Percentiles rank a stretch among this genome's conserved stretches.
Evolutionary conservation across 257 asterid species (phyloP).

Genomic region (Buddleja alternifolia): DNA sequence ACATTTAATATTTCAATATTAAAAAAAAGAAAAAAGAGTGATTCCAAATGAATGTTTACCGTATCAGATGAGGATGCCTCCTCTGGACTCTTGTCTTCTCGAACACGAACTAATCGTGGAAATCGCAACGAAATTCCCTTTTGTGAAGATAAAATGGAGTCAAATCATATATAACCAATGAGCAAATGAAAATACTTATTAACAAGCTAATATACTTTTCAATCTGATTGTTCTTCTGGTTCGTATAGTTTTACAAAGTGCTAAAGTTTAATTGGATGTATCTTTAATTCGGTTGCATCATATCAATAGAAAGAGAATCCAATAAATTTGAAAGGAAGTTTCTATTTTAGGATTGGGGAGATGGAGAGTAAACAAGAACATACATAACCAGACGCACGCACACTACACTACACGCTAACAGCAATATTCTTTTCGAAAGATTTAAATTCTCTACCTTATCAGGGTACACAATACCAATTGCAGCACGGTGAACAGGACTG

Average conservation of each 20-base stretch:
- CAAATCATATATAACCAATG: conserved; percentile 4
- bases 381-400: neutral
- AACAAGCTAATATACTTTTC: neutral
- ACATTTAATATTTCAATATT: neutral
- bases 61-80: conserved; percentile 81
- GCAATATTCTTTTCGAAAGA: neutral
- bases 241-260: neutral
- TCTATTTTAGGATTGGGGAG: neutral
- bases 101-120: conserved; percentile 82
- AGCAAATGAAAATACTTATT: neutral
- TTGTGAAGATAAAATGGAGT: conserved; percentile 20
- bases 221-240: conserved; percentile 21
- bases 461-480: conserved; percentile 77
- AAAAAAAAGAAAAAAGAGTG: too few relatives aligned
- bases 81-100: conserved; percentile 94
- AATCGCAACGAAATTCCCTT: conserved; percentile 94
- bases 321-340: neutral
- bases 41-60: conserved; percentile 55
- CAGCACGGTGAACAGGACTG: conserved; percentile 97
- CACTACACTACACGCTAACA: neutral
- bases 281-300: neutral
- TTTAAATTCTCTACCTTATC: conserved; percentile 59
- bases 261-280: neutral
- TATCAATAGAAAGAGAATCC: neutral
- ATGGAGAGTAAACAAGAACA: neutral